These are phyloP conservation scores for Pichia manshurica DNA, from an alignment of 805 yeast genomes.

Conservation along the genomic window DNA sequence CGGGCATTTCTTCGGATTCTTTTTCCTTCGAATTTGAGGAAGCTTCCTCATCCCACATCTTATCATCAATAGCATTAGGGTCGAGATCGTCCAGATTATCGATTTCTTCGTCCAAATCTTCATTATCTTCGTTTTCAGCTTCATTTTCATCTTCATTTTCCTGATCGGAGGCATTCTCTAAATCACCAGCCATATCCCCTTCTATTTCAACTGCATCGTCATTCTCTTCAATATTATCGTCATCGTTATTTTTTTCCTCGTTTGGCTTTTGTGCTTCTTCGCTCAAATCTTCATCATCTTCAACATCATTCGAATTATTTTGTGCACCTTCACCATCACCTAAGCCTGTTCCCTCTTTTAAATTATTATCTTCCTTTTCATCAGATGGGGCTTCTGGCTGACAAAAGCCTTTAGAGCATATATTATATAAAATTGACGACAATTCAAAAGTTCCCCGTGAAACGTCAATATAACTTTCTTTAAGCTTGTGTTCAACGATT, in stretches of 20 bases:
- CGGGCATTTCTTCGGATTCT: constrained; percentile 67
- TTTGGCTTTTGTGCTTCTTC: constrained; percentile 71
- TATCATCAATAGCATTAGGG: constrained; percentile 93
- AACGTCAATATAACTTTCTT: constrained; percentile 44
- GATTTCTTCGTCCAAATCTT: constrained; percentile 80
- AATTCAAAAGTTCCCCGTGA: constrained; percentile 61
- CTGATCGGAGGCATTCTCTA: constrained; percentile 64
- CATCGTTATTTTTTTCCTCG: constrained; percentile 64
- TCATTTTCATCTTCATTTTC: constrained; percentile 44
- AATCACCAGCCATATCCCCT: constrained; percentile 94
- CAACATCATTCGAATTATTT: constrained; percentile 76
- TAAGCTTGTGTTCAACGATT: constrained; percentile 39
- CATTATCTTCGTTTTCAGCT: constrained; percentile 53
- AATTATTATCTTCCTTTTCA: constrained; percentile 49
- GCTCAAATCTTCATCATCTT: constrained; percentile 82
- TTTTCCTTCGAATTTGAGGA: constrained; percentile 73
- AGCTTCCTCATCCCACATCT: constrained; percentile 96
- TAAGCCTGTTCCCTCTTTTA: constrained; percentile 90
- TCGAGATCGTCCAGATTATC: constrained; percentile 87
- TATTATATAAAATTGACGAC: constrained; percentile 45
- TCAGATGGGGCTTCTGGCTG: constrained; percentile 77
- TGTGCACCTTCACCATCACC: constrained; percentile 77
- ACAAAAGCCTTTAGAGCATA: constrained; percentile 84
- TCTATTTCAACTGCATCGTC: constrained; percentile 91
- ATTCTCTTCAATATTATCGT: constrained; percentile 59